Percentiles rank a stretch among this genome's conserved stretches.
These are phyloP conservation scores for Pelargonium nanum DNA, from an alignment of 345 rosid species.

Conservation along the genomic window DNA sequence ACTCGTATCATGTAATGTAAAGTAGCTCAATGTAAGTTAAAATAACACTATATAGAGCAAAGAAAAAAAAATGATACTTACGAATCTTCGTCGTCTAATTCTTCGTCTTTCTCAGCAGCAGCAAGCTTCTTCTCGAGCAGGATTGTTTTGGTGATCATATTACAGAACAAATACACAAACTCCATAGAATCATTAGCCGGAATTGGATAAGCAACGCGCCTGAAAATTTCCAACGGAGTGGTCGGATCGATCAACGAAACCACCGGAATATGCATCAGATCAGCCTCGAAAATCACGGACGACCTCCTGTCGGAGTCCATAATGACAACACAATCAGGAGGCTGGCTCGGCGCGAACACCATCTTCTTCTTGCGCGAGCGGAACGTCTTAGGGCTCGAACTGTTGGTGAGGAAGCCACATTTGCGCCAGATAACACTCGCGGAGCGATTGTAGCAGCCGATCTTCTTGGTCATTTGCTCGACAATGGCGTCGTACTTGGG, in stretches of 20 bases:
- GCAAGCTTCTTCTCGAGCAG: conserved; percentile 55
- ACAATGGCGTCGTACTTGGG: conserved; percentile 80
- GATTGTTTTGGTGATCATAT: conserved; percentile 81
- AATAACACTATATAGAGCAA: not conserved
- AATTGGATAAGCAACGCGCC: conserved; percentile 74
- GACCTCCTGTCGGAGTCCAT: conserved; percentile 80
- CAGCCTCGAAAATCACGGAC: conserved; percentile 73
- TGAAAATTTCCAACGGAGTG: conserved; percentile 66
- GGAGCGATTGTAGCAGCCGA: conserved; percentile 56
- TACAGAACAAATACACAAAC: conserved; percentile 89
- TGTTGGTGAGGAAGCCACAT: conserved; percentile 83
- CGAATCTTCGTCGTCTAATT: not conserved
- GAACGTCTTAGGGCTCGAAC: conserved; percentile 86
- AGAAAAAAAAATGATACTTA: too few relatives aligned
- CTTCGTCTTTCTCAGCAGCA: not conserved
- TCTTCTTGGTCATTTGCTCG: conserved; percentile 63
- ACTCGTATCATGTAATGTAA: not conserved
- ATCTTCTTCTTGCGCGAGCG: conserved; percentile 80
- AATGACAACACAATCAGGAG: conserved; percentile 88
- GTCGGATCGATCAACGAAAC: conserved; percentile 82
- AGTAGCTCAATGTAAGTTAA: too few relatives aligned
- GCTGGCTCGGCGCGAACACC: conserved; percentile 64
- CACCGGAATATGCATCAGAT: conserved; percentile 69
- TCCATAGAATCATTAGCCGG: conserved; percentile 89
- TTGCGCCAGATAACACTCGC: conserved; percentile 53